phyloP scores from a whole-genome alignment of 768 basidiomycete species.

The Solioccasus polychromus region DNA sequence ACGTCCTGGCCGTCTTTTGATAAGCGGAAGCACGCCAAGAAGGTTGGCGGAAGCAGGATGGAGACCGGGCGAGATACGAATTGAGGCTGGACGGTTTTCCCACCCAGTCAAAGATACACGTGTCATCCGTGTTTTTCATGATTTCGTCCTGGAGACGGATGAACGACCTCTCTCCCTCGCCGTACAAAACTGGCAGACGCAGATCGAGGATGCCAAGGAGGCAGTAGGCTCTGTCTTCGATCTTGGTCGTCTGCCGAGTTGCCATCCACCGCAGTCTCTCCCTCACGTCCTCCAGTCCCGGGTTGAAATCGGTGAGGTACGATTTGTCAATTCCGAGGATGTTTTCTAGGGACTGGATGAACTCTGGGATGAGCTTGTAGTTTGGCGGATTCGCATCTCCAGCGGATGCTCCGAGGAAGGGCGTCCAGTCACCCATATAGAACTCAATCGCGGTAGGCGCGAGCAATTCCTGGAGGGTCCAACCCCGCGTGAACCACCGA shows the following conservation, averaged over 20 bases:
- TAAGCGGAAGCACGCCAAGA: conserved; percentile 8
- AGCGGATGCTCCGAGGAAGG: conserved; percentile 5
- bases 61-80: conserved; percentile 24
- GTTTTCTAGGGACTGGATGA: conserved; percentile 16
- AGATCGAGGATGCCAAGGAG: conserved; percentile 28
- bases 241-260: conserved; percentile 24
- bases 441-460: conserved; percentile 23
- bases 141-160: conserved; percentile 28
- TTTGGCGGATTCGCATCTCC: conserved; percentile 7
- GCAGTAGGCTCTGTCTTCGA: conserved; percentile 31
- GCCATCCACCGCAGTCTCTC: conserved; percentile 30
- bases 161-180: conserved; percentile 22
- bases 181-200: conserved; percentile 28
- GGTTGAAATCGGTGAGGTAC: conserved; percentile 21
- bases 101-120: conserved; percentile 28
- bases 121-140: conserved; percentile 26
- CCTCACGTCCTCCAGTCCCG: conserved; percentile 24
- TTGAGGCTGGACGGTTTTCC: conserved; percentile 25
- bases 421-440: conserved; percentile 27
- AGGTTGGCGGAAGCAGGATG: conserved; percentile 20
- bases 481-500: conserved; percentile 25
- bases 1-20: background rate
- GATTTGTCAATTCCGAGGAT: conserved; percentile 17
- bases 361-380: conserved; percentile 23
- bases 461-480: conserved; percentile 32